Base-by-base conservation (phyloP, 495 filamentous ascomycete genomes). In the Tuber calosporum region DNA sequence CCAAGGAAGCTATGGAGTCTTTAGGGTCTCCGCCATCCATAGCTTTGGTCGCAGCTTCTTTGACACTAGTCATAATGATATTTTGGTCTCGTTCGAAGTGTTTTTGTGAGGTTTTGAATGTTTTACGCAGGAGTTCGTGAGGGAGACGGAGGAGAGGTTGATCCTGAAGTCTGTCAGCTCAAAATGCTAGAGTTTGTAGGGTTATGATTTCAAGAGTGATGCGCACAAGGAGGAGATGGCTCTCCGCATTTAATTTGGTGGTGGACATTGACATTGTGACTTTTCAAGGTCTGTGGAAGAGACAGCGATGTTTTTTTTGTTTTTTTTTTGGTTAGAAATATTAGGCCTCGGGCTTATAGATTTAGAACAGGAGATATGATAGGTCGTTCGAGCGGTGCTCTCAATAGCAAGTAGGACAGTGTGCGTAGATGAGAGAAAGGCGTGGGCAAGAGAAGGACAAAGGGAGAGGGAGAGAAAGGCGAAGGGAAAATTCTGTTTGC, bases 141-240 rank as follows among this genome's bases (percentile, higher is more conserved):
- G 95, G 95, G 5, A 97, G 86, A 34, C 93, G 91, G 78, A 99
- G 90, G 75, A 97, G 92, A 37, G 95, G 91, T 88, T 98, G 94
- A 82, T 99, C 95, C 94, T 97, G 66, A 34, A 8, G 70, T 68
- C n/a, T 26, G 73, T 77, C 43, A 80, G 66, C 74, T 45, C 68
- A 62, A 34, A 15, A 30, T 62, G 30, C 30, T 30, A 8, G 34
- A 34, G 66, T 67, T 53, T 39, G 41, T 43, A 30, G 67, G 36
- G 40, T 38, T 40, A 26, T 62, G 48, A 76, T 67, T 20, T 42
- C n/a, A n/a, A 37, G 66, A 69, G 20, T 43, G 43, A 66, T 40
- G 73, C 79, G 72, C 87, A 92, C 90, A 78, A 93, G 84, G 70
- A 92, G 87, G 68, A 92, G 84, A 77, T 93, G 90, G 74, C 85